Evolutionary conservation across 352 stramenopile species (phyloP).

Genomic region (Globisporangium takayamanum): DNA sequence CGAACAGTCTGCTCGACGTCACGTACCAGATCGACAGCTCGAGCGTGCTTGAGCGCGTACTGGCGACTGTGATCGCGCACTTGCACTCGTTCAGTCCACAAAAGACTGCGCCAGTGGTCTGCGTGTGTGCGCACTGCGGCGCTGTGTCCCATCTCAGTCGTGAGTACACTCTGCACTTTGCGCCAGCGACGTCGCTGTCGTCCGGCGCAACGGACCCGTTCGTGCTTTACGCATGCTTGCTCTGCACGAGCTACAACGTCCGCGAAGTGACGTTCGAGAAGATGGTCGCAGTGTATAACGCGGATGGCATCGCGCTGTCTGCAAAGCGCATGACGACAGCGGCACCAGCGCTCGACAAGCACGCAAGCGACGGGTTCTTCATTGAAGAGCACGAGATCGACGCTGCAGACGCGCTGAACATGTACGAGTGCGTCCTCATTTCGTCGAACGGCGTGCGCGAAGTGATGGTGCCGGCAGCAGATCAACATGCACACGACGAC

Average conservation of each 20-base stretch:
- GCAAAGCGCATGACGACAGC: slow-evolving; percentile 27
- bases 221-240: slow-evolving; percentile 51
- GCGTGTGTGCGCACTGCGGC: slow-evolving; percentile 52
- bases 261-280: slow-evolving; percentile 57
- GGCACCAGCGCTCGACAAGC: slow-evolving; percentile 23
- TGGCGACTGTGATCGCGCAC: slow-evolving; percentile 32
- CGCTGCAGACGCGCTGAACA: slow-evolving; percentile 14
- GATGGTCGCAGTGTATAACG: slow-evolving; percentile 37
- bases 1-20: slow-evolving; percentile 21
- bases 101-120: slow-evolving; percentile 31
- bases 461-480: slow-evolving; percentile 16
- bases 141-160: slow-evolving; percentile 47
- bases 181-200: slow-evolving; percentile 8
- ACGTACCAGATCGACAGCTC: slow-evolving; percentile 54
- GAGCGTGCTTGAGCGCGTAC: slow-evolving; percentile 28
- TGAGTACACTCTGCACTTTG: slow-evolving; percentile 26
- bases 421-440: slow-evolving; percentile 43
- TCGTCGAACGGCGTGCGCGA: slow-evolving; percentile 53
- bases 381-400: slow-evolving; percentile 48
- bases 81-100: slow-evolving; percentile 39
- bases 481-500: slow-evolving; percentile 10
- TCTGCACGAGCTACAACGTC: slow-evolving; percentile 70
- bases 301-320: slow-evolving; percentile 35
- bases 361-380: slow-evolving; percentile 37
- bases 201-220: slow-evolving; percentile 20